These are phyloP conservation scores for Fraxinus pennsylvanica DNA, from an alignment of 257 asterid species.

Conservation along the genomic window DNA sequence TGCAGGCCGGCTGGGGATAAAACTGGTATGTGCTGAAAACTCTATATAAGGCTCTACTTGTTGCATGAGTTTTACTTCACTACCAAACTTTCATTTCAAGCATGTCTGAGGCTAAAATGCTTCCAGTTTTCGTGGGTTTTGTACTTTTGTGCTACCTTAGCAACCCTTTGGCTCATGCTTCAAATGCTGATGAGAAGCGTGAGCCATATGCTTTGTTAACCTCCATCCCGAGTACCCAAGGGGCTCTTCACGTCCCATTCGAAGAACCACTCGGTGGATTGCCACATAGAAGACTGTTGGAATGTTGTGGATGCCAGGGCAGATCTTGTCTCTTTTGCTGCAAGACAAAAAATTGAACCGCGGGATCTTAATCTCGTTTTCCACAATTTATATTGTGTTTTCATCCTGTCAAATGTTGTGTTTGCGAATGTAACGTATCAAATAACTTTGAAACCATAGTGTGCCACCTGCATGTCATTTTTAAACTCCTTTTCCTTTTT, in stretches of 20 bases:
- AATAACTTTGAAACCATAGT: too few relatives aligned
- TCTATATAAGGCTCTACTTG: neutral
- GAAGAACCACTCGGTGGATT: neutral
- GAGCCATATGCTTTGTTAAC: neutral
- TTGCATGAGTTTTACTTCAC: neutral
- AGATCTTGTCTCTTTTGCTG: conserved; percentile 1
- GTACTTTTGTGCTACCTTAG: conserved; percentile 5
- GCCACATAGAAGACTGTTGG: neutral
- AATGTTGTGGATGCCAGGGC: neutral
- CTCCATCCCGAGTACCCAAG: neutral
- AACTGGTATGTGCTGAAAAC: neutral
- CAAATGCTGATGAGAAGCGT: neutral
- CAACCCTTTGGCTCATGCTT: conserved; percentile 1
- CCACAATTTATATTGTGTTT: neutral
- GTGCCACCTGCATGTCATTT: neutral
- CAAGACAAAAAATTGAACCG: neutral
- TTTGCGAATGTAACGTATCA: neutral
- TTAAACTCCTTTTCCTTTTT: neutral
- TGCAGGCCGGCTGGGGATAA: neutral
- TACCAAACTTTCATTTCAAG: neutral
- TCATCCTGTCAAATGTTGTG: neutral
- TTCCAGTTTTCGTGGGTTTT: neutral
- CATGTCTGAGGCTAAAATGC: conserved; percentile 2
- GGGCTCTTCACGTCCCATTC: neutral
- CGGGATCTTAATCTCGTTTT: neutral